phyloP scores from a whole-genome alignment of 106 monocot genomes.

The Dendrobium nobile region DNA sequence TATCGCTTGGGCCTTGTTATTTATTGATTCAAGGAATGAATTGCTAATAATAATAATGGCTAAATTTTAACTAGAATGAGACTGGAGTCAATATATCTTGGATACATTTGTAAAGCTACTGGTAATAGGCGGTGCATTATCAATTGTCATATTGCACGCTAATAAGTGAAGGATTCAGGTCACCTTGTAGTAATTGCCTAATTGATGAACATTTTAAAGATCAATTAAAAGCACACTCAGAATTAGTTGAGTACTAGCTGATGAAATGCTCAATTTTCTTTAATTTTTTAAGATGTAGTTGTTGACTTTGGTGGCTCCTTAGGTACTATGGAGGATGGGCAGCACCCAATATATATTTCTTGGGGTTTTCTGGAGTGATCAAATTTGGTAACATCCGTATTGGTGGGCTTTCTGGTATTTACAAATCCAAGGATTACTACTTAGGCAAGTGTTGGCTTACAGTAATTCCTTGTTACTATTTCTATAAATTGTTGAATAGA shows the following conservation, averaged over 20 bases:
- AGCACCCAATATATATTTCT: constrained; percentile 64
- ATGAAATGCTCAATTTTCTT: neutral
- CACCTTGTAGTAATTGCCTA: neutral
- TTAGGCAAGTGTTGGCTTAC: constrained; percentile 48
- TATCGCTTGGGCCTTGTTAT: neutral
- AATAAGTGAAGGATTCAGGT: neutral
- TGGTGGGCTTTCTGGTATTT: constrained; percentile 91
- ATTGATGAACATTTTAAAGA: neutral
- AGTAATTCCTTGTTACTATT: neutral
- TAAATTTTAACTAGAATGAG: neutral
- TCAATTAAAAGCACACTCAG: neutral
- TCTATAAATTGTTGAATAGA: neutral
- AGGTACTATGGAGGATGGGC: constrained; percentile 88
- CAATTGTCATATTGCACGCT: neutral
- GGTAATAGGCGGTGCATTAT: neutral
- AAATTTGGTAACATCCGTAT: constrained; percentile 91
- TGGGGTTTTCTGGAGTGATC: constrained; percentile 79
- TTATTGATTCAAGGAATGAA: neutral
- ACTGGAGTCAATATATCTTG: neutral
- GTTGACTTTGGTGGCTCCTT: constrained; percentile 12
- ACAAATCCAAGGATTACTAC: constrained; percentile 49
- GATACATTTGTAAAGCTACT: neutral
- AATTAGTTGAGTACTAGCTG: neutral
- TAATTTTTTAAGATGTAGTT: neutral
- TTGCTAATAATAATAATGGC: neutral